A percentile compares a stretch with the other conserved stretches of the same genome.
Evolutionary conservation across 768 basidiomycete genomes (phyloP).

Genomic region (Lactifluus piperatus): DNA sequence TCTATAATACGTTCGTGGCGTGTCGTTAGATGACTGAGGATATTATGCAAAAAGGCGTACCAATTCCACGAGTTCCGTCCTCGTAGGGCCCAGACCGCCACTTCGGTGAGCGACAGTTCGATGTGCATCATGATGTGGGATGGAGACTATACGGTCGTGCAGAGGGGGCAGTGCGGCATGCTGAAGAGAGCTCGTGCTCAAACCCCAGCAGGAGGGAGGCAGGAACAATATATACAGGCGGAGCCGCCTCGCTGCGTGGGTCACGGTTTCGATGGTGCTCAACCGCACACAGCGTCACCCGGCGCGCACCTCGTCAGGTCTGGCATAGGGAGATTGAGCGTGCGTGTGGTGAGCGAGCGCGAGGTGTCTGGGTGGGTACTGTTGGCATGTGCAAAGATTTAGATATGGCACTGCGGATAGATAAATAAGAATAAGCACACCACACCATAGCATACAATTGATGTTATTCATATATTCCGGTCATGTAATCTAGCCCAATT

Average conservation of each 20-base stretch:
- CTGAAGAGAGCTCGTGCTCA: slow-evolving; percentile 65
- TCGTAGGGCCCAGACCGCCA: too few relatives aligned
- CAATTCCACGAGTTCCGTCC: too few relatives aligned
- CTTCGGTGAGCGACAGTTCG: too few relatives aligned
- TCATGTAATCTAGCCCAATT: too few relatives aligned
- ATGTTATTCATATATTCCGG: too few relatives aligned
- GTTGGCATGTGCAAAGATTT: too few relatives aligned
- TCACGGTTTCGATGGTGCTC: slow-evolving; percentile 95
- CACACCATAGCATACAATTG: too few relatives aligned
- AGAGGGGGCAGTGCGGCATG: slow-evolving; percentile 40
- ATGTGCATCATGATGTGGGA: too few relatives aligned
- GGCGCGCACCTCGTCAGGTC: slow-evolving; percentile 74
- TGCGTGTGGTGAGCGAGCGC: slow-evolving; percentile 79
- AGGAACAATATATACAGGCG: slow-evolving; percentile 94
- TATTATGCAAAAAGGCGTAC: too few relatives aligned
- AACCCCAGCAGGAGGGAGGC: slow-evolving; percentile 95
- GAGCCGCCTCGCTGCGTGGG: slow-evolving; percentile 49
- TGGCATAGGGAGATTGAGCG: slow-evolving; percentile 36
- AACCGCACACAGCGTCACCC: slow-evolving; percentile 67
- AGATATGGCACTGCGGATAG: too few relatives aligned
- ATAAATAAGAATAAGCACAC: too few relatives aligned
- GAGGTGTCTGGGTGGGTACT: slow-evolving; percentile 89
- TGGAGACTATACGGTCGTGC: slow-evolving; percentile 49
- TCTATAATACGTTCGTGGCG: slow-evolving; percentile 40
- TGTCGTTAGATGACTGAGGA: too few relatives aligned